Evolutionary conservation across 805 yeast species (phyloP).

Genomic region (Dipodascus albidus): DNA sequence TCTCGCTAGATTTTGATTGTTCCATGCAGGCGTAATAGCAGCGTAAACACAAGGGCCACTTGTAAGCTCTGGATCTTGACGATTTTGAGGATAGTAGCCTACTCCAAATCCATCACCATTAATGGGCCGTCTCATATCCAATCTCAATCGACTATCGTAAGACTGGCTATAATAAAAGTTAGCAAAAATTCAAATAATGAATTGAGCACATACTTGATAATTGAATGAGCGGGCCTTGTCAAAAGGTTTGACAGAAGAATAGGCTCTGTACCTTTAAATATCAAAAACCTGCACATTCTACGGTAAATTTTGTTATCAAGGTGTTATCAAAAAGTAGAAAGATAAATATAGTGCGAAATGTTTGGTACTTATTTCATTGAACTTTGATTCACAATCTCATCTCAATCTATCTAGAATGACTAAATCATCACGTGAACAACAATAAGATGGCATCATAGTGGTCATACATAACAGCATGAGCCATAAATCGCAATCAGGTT

Average conservation of each 20-base stretch:
- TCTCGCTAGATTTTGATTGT: slow-evolving; percentile 78
- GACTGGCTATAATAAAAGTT: slow-evolving; percentile 42
- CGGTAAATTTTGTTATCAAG: no score
- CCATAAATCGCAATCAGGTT: no score
- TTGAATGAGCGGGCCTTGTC: slow-evolving; percentile 94
- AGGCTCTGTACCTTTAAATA: slow-evolving; percentile 80
- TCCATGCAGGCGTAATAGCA: slow-evolving; percentile 97
- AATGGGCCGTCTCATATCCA: slow-evolving; percentile 84
- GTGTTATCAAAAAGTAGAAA: no score
- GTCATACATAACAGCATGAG: neutral
- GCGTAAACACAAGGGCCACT: slow-evolving; percentile 85
- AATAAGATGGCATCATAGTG: neutral
- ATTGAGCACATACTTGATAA: slow-evolving; percentile 46
- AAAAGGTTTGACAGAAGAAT: slow-evolving; percentile 75
- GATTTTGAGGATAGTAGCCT: slow-evolving; percentile 68
- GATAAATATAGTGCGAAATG: no score
- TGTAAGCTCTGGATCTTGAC: slow-evolving; percentile 33
- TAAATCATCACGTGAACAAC: neutral
- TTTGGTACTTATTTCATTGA: no score
- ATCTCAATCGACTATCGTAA: slow-evolving; percentile 76
- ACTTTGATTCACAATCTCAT: no score
- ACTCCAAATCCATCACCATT: slow-evolving; percentile 99
- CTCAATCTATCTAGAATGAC: neutral
- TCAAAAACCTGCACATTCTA: slow-evolving; percentile 95
- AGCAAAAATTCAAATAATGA: neutral